Evolutionary conservation across 73 alveolate species (phyloP).

Genomic region (Effrenium voratum): DNA sequence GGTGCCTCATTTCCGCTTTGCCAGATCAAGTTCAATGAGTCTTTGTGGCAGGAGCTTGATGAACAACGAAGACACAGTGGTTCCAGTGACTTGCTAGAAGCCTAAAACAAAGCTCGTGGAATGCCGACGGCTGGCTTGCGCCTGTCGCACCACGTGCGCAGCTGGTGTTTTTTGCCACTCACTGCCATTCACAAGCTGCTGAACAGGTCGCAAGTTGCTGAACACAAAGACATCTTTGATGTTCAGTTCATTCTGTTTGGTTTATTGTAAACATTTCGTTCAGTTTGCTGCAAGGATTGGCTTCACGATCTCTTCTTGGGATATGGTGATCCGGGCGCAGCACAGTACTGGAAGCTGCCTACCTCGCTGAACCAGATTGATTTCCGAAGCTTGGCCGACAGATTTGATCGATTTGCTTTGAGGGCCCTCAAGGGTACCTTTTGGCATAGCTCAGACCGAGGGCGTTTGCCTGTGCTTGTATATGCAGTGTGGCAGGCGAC

Average conservation of each 20-base stretch:
- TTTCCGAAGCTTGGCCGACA: conserved; percentile 17
- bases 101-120: too few species aligned
- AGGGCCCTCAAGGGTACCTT: too few species aligned
- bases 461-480: not conserved
- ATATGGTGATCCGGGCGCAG: conserved; percentile 94
- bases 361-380: conserved; percentile 52
- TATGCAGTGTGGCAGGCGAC: not conserved
- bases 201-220: too few species aligned
- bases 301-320: conserved; percentile 92
- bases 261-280: too few species aligned
- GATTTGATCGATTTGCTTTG: not conserved
- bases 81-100: conserved; percentile 50
- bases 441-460: not conserved
- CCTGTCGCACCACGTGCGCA: too few species aligned
- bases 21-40: too few species aligned
- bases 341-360: conserved; percentile 91
- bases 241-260: too few species aligned
- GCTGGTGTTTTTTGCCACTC: too few species aligned
- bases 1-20: conserved; percentile 92
- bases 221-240: too few species aligned
- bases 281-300: conserved; percentile 48
- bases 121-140: too few species aligned
- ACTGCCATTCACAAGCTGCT: too few species aligned
- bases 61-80: conserved; percentile 92
- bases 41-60: conserved; percentile 52